Evolutionary conservation across 768 basidiomycete genomes (phyloP), one percentile per base, ranked within the genome.

Genomic region (Russula ochroleuca): DNA sequence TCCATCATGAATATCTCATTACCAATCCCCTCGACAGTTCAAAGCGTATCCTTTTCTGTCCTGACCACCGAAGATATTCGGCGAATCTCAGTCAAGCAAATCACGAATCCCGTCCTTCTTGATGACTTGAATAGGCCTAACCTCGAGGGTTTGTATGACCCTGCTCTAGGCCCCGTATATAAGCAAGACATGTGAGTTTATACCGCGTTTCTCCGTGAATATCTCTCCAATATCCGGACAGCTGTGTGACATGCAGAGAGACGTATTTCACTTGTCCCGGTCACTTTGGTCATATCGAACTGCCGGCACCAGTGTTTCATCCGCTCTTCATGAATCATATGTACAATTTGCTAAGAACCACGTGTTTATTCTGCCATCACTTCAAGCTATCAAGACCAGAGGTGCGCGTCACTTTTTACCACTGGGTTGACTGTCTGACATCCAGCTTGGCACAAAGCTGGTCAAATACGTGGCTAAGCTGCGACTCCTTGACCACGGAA

Each of bases 271-370:
- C 88, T 64, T 99, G 97, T 74, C 95, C 97, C 2, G 97, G 97
- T 19, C 97, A 99, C 75, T 99, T 90, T 76, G 97, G 97, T 23
- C 97, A 98, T 75, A 96, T 99, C 65, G 94, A 98, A 65, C 83
- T 99, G 7, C 94, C 96, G 21, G 84, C 90, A 19, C 95, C 97
- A 15, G 92, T 98, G 2, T 98, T 91, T 72, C 96, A 99, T 71
- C 97, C 97, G 0, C 78, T 99, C 43, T 99, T 98, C 76, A 93
- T 98, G 86, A 79, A 81, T 37, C 92, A 95, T 70, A 87, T 90
- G 80, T 95, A 87, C 73, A 88, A 88, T 67, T 77, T 98, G 51
- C 78, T 99, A 23, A 85, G 95, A 62, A 88, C 88, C 41, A 85
- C 85, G 15, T 99, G 97, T 78, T 76, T 96, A 73, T 98, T 90